Conservation (phyloP, 176 grass and related monocot genomes). For the Oryza longistaminata region DNA sequence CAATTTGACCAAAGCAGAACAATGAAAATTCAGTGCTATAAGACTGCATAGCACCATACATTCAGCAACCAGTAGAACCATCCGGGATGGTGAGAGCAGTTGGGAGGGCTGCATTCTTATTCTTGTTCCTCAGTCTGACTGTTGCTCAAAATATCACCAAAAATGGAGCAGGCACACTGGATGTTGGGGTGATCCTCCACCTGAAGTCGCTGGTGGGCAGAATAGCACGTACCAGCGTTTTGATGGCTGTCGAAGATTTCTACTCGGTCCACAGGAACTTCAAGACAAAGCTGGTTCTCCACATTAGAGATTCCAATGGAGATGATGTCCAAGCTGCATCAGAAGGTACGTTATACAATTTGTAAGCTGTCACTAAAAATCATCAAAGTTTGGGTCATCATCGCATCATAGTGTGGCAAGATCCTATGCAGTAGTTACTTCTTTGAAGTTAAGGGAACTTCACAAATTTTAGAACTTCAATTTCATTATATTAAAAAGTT, state of each 20-base stretch:
- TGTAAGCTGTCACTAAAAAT: neutral
- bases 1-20: neutral
- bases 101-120: neutral
- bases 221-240: slow-evolving; percentile 39
- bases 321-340: slow-evolving; percentile 38
- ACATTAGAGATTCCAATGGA: slow-evolving; percentile 38
- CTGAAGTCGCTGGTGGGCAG: slow-evolving; percentile 41
- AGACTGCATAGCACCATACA: neutral
- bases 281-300: slow-evolving; percentile 40
- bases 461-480: neutral
- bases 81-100: neutral
- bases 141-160: neutral
- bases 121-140: neutral
- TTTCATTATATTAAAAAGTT: neutral
- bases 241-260: slow-evolving; percentile 57
- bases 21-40: neutral
- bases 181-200: slow-evolving; percentile 54
- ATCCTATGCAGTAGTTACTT: neutral
- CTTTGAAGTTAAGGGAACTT: neutral
- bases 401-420: neutral
- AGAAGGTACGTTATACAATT: slow-evolving; percentile 36
- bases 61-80: neutral
- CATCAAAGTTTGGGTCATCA: neutral
- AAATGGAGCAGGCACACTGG: neutral
- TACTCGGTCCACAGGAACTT: slow-evolving; percentile 41